Percentiles rank a stretch among this genome's conserved stretches.
phyloP scores from a whole-genome alignment of 192 early-diverging fungal species.

The Coemansia sp. region DNA sequence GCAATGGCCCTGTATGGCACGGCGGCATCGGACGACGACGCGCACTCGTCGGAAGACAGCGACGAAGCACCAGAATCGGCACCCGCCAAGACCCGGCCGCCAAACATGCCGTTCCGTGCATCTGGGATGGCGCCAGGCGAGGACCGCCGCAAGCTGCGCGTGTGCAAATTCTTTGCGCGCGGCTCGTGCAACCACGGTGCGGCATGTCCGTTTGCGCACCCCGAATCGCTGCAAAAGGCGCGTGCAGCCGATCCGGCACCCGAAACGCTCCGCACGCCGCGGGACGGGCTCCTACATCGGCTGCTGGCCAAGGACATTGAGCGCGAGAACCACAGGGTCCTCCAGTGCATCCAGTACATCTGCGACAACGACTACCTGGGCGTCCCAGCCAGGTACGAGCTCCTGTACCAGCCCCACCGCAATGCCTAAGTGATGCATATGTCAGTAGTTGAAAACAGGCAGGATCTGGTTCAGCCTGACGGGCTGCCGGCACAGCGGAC shows the following conservation, averaged over 20 bases:
- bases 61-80: constrained; percentile 19
- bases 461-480: constrained; percentile 71
- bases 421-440: too few species aligned
- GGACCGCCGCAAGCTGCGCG: constrained; percentile 36
- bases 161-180: constrained; percentile 36
- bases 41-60: background rate
- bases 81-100: constrained; percentile 12
- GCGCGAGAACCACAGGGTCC: constrained; percentile 44
- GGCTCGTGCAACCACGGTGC: constrained; percentile 26
- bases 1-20: background rate
- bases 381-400: constrained; percentile 13
- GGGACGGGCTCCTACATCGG: constrained; percentile 15
- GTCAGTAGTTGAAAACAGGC: constrained; percentile 76
- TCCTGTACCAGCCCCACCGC: constrained; percentile 9
- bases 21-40: background rate
- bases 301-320: constrained; percentile 55
- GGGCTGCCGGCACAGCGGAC: constrained; percentile 88
- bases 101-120: constrained; percentile 21
- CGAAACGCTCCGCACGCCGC: constrained; percentile 13
- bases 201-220: constrained; percentile 35
- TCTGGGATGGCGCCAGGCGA: constrained; percentile 28
- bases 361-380: constrained; percentile 25
- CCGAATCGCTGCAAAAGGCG: constrained; percentile 9
- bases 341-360: constrained; percentile 48
- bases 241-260: background rate